These are phyloP conservation scores for Nakazawaea peltata DNA, from an alignment of 805 yeast species.

Conservation along the genomic window DNA sequence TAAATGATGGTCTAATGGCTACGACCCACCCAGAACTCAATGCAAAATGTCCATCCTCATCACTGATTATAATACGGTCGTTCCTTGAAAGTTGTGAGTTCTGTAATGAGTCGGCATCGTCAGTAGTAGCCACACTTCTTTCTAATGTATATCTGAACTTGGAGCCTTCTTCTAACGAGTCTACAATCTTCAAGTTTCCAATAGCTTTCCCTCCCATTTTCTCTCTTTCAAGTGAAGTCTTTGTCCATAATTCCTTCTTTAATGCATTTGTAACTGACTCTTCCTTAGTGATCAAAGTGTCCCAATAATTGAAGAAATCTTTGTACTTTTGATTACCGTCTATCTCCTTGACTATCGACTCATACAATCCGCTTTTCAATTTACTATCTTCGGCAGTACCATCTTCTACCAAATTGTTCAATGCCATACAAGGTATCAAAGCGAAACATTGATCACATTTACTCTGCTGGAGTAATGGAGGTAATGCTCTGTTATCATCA, in stretches of 20 bases:
- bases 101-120: conserved; percentile 15
- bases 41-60: conserved; percentile 71
- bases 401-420: conserved; percentile 49
- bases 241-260: conserved; percentile 63
- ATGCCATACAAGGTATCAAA: conserved; percentile 54
- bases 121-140: conserved; percentile 18
- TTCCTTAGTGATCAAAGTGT: conserved; percentile 62
- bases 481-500: conserved; percentile 41
- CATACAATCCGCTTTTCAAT: conserved; percentile 37
- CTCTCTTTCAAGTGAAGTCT: conserved; percentile 54
- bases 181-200: conserved; percentile 37
- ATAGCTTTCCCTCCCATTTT: conserved; percentile 48
- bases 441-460: conserved; percentile 57
- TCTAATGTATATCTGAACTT: conserved; percentile 41
- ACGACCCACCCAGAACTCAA: conserved; percentile 56
- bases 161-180: conserved; percentile 17
- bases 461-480: conserved; percentile 43
- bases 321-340: conserved; percentile 29
- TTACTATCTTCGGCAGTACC: conserved; percentile 53
- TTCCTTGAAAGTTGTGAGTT: conserved; percentile 41
- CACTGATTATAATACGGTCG: conserved; percentile 71
- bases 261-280: conserved; percentile 46
- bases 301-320: conserved; percentile 67
- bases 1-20: conserved; percentile 28
- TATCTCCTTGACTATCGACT: conserved; percentile 43